These are phyloP conservation scores for Fusarium pseudonygamai DNA, from an alignment of 2,329 filamentous ascomycete species.

Conservation along the genomic window DNA sequence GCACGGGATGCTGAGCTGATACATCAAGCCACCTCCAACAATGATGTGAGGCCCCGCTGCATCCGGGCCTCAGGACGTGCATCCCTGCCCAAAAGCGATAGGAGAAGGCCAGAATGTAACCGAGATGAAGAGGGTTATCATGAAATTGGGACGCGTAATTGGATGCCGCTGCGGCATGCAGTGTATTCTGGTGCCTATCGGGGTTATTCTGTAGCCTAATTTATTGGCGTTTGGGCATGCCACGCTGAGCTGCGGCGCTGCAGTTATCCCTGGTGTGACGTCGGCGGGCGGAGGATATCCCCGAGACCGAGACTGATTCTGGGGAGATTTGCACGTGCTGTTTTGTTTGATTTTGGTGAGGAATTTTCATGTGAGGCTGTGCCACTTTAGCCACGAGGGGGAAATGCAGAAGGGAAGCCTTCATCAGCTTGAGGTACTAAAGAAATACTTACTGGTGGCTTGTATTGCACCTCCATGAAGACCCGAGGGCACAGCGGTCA, in stretches of 20 bases:
- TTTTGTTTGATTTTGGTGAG: background rate
- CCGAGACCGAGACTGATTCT: background rate
- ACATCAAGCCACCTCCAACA: constrained; percentile 30
- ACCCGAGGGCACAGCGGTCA: background rate
- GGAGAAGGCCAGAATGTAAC: background rate
- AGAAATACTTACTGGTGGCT: background rate
- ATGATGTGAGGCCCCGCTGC: constrained; percentile 6
- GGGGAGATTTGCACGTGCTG: background rate
- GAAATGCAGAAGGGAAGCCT: too few species aligned
- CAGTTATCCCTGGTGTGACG: background rate
- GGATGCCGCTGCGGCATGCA: background rate
- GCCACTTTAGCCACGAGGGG: background rate
- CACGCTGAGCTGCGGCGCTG: background rate
- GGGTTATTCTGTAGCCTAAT: constrained; percentile 8
- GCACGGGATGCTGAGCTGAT: background rate
- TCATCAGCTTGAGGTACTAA: too few species aligned
- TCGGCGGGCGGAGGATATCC: background rate
- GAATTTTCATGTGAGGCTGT: background rate
- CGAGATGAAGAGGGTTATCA: background rate
- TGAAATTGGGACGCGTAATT: constrained; percentile 14
- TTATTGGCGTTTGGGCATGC: constrained; percentile 24
- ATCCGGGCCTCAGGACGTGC: constrained; percentile 19
- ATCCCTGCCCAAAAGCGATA: constrained; percentile 9
- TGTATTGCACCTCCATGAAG: too few species aligned
- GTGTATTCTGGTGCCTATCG: constrained; percentile 5